Evolutionary conservation across 768 basidiomycete genomes (phyloP).

Genomic region (Lentinula boryana): DNA sequence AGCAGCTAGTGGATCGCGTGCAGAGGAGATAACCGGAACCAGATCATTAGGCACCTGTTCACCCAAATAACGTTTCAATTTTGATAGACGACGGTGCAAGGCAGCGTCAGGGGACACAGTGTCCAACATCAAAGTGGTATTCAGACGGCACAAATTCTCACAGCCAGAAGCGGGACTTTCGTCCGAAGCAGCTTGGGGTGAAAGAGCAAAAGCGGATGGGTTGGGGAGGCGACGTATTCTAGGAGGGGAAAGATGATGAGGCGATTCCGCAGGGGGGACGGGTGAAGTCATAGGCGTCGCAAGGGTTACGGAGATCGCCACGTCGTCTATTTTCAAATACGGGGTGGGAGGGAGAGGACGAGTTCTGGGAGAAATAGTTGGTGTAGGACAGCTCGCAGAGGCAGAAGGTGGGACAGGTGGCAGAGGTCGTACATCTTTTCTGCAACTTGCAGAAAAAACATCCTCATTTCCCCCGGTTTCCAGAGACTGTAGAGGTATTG

Average conservation of each 20-base stretch:
- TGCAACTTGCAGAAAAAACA: not conserved
- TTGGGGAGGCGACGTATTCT: constrained; percentile 1
- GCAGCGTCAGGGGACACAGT: constrained; percentile 18
- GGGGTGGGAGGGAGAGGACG: constrained; percentile 1
- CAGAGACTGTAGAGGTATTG: not conserved
- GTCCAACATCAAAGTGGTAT: not conserved
- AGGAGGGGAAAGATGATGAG: not conserved
- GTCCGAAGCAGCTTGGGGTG: constrained; percentile 7
- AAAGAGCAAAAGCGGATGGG: constrained; percentile 6
- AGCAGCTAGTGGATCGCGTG: not conserved
- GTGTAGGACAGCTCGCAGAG: not conserved
- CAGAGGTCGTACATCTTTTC: not conserved
- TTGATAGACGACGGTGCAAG: constrained; percentile 20
- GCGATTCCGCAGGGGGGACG: not conserved
- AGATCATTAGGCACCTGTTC: constrained; percentile 21
- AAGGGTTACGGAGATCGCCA: not conserved
- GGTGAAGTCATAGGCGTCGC: not conserved
- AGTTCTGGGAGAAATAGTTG: not conserved
- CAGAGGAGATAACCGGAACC: constrained; percentile 7
- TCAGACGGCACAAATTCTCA: not conserved
- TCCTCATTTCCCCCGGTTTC: not conserved
- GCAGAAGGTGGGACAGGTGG: constrained; percentile 1
- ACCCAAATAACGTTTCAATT: constrained; percentile 27
- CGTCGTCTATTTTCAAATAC: not conserved
- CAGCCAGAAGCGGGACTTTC: not conserved